These are phyloP conservation scores for Phylloporus sp. DNA, from an alignment of 768 basidiomycete genomes.

Conservation along the genomic window DNA sequence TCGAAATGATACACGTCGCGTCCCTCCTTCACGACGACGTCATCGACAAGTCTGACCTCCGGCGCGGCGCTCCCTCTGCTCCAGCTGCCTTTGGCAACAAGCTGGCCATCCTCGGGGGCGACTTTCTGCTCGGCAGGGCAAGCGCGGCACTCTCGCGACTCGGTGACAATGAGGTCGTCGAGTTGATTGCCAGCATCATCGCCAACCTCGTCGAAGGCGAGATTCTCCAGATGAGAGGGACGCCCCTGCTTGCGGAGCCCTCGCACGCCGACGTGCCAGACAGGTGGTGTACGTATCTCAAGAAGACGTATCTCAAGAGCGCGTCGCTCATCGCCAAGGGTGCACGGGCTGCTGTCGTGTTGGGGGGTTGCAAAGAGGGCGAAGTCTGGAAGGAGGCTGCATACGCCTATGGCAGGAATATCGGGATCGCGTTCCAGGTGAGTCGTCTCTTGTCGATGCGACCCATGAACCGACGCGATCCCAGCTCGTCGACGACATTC, in stretches of 20 bases:
- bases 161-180: slow-evolving; percentile 86
- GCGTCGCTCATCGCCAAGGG: slow-evolving; percentile 89
- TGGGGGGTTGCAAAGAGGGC: slow-evolving; percentile 75
- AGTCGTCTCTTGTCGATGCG: slow-evolving; percentile 11
- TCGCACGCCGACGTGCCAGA: slow-evolving; percentile 31
- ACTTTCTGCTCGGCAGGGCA: slow-evolving; percentile 91
- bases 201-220: slow-evolving; percentile 97
- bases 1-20: slow-evolving; percentile 98
- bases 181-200: slow-evolving; percentile 87
- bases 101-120: slow-evolving; percentile 87
- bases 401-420: slow-evolving; percentile 84
- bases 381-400: slow-evolving; percentile 85
- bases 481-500: slow-evolving; percentile 90
- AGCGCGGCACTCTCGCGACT: slow-evolving; percentile 82
- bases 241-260: slow-evolving; percentile 38
- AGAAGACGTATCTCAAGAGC: slow-evolving; percentile 91
- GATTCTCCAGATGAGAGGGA: slow-evolving; percentile 65
- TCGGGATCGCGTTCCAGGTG: slow-evolving; percentile 96
- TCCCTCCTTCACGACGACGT: slow-evolving; percentile 92
- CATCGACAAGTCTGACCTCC: slow-evolving; percentile 65
- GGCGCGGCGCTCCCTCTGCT: slow-evolving; percentile 64
- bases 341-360: slow-evolving; percentile 76
- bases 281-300: slow-evolving; percentile 74
- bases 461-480: background rate
- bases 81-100: slow-evolving; percentile 87